Evolutionary conservation across 768 basidiomycete genomes (phyloP), one percentile per base, ranked within the genome.

Genomic region (Tulasnella sp.): DNA sequence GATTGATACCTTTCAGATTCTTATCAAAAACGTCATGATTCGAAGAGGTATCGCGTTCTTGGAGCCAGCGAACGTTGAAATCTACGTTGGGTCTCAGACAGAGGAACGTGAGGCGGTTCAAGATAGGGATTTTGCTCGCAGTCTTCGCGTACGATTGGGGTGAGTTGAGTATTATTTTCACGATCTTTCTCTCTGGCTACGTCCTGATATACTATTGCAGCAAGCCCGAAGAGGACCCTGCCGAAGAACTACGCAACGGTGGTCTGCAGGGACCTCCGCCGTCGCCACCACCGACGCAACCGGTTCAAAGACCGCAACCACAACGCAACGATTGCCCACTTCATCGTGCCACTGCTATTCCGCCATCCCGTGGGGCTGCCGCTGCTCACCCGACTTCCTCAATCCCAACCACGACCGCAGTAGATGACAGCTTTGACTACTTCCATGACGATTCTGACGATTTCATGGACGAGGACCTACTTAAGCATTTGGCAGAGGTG

Each of bases 31-130:
- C 55, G 82, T 85, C 4, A 74, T 73, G 24, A 75, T 90, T 27
- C 79, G 83, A 21, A 74, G 79, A 41, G 88, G 87, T 3, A 80
- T 84, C 49, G 84, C 84, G 0, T 83, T 87, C 59, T 80, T 97
- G 4, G 84, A 90, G 64, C 87, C 89, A 1, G 70, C 72, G 5
- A 83, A 79, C 27, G 75, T 87, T 5, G 60, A 60, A 17, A 55
- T 70, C 21, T 50, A 68, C 9, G 72, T 71, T 2, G 85, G 83
- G 0, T 75, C 83, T 60, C 73, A 73, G 56, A 80, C 80, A 5
- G 80, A 80, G 27, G 87, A 89, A 48, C 76, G 82, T 24, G 82
- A 92, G 44, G 73, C 63, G 2, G 65, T 76, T 21, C 83, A 81
- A 53, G 76, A 78, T 27, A 68, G 68, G 1, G 72, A 82, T 55